Evolutionary conservation across 2,329 filamentous ascomycete genomes (phyloP).

Genomic region (Penicillium sclerotigenum): DNA sequence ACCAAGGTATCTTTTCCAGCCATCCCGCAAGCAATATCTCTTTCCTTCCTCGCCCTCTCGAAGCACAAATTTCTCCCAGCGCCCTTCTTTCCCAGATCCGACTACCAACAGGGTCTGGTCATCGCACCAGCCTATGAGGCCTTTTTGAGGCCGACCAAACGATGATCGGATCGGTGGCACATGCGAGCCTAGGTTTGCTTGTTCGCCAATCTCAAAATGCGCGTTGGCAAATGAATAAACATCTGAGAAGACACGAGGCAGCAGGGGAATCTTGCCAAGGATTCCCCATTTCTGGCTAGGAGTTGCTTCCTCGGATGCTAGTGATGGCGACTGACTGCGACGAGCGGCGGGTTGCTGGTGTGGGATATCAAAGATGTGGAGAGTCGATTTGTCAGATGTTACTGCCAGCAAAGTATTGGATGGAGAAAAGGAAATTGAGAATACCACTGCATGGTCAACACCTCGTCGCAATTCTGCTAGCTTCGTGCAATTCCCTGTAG

Average conservation of each 20-base stretch:
- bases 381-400: slow-evolving; percentile 92
- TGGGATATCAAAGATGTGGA: slow-evolving; percentile 89
- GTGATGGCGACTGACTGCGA: slow-evolving; percentile 36
- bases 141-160: slow-evolving; percentile 66
- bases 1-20: slow-evolving; percentile 75
- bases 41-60: slow-evolving; percentile 66
- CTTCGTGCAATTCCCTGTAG: slow-evolving; percentile 73
- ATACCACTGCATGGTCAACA: slow-evolving; percentile 82
- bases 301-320: slow-evolving; percentile 43
- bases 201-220: slow-evolving; percentile 80
- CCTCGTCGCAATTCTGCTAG: slow-evolving; percentile 83
- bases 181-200: slow-evolving; percentile 49
- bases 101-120: slow-evolving; percentile 72
- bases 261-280: slow-evolving; percentile 74
- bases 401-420: slow-evolving; percentile 77
- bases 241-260: slow-evolving; percentile 85
- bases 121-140: slow-evolving; percentile 77
- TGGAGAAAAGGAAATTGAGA: slow-evolving; percentile 83
- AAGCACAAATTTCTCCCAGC: slow-evolving; percentile 84
- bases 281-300: slow-evolving; percentile 77
- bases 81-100: slow-evolving; percentile 72
- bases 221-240: slow-evolving; percentile 79
- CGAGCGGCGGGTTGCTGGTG: slow-evolving; percentile 35
- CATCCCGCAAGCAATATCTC: slow-evolving; percentile 65
- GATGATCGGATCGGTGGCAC: slow-evolving; percentile 53